Conservation (phyloP, 2,329 filamentous ascomycete genomes). For the Aureobasidium lini region DNA sequence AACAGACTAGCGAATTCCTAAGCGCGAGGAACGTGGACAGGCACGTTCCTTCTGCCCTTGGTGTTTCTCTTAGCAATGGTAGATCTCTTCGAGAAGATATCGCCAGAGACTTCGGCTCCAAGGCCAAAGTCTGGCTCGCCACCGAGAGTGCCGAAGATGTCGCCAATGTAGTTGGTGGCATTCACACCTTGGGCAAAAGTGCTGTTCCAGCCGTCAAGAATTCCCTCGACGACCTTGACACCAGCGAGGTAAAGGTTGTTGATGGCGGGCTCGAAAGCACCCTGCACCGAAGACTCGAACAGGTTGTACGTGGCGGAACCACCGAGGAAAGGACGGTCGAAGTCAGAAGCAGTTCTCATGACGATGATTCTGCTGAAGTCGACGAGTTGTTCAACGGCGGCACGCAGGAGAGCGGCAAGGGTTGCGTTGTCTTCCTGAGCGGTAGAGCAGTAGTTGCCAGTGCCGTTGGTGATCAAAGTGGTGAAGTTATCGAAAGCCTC, state of each 20-base stretch:
- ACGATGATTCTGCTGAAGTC: constrained; percentile 62
- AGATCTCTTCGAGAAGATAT: constrained; percentile 3
- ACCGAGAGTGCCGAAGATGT: constrained; percentile 62
- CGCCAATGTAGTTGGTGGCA: constrained; percentile 56
- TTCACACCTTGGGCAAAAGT: constrained; percentile 52
- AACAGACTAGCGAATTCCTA: neutral
- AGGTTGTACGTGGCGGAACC: constrained; percentile 53
- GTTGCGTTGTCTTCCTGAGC: constrained; percentile 68
- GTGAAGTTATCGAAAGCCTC: constrained; percentile 61
- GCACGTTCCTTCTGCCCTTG: neutral
- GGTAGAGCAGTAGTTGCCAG: constrained; percentile 60
- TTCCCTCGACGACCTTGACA: constrained; percentile 56
- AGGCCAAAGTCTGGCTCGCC: constrained; percentile 59
- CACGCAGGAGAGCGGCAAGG: constrained; percentile 57
- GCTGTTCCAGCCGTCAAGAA: constrained; percentile 53
- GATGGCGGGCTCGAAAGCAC: constrained; percentile 56
- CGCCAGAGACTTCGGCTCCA: constrained; percentile 31
- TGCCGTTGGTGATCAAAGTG: constrained; percentile 58
- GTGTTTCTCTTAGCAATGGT: constrained; percentile 13
- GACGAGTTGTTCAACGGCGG: constrained; percentile 48
- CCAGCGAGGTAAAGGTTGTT: constrained; percentile 61
- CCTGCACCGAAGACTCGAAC: constrained; percentile 48
- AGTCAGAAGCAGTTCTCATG: constrained; percentile 63
- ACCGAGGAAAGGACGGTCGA: constrained; percentile 59
- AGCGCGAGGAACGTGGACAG: neutral